A percentile compares a stretch with the other conserved stretches of the same genome.
These are phyloP conservation scores for Leptoxyphium fumago DNA, from an alignment of 2,329 filamentous ascomycete species.

Conservation along the genomic window DNA sequence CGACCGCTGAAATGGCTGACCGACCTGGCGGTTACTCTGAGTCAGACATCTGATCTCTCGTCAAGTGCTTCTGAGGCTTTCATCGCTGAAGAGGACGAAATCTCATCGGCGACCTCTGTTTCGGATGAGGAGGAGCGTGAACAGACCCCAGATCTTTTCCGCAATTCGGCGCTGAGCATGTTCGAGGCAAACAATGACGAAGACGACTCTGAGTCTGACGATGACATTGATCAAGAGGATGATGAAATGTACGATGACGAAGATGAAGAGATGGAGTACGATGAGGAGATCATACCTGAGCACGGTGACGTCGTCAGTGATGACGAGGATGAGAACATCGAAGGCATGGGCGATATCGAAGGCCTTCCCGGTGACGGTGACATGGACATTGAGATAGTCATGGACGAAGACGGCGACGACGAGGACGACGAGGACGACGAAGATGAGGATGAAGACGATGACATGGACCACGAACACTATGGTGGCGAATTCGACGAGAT, in stretches of 20 bases:
- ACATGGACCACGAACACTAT: slow-evolving; percentile 46
- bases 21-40: slow-evolving; percentile 72
- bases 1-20: slow-evolving; percentile 79
- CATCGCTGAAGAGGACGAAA: slow-evolving; percentile 65
- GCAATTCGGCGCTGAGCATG: slow-evolving; percentile 91
- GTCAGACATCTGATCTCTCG: slow-evolving; percentile 63
- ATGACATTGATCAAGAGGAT: slow-evolving; percentile 46
- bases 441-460: slow-evolving; percentile 43
- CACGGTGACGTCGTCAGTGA: slow-evolving; percentile 82
- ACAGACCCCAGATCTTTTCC: slow-evolving; percentile 92
- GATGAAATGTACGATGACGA: slow-evolving; percentile 70
- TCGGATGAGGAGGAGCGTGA: slow-evolving; percentile 54
- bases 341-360: slow-evolving; percentile 61
- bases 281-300: slow-evolving; percentile 68
- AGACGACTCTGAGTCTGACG: slow-evolving; percentile 60
- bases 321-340: slow-evolving; percentile 67
- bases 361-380: slow-evolving; percentile 45
- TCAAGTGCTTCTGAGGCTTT: slow-evolving; percentile 42
- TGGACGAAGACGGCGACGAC: slow-evolving; percentile 58
- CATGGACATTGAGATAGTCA: slow-evolving; percentile 73
- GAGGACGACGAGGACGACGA: slow-evolving; percentile 45
- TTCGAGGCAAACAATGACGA: slow-evolving; percentile 73
- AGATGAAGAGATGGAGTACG: slow-evolving; percentile 83
- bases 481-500: slow-evolving; percentile 35
- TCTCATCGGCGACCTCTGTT: slow-evolving; percentile 72